Evolutionary conservation across 2,329 filamentous ascomycete species (phyloP).

Genomic region (Lomentospora prolificans): DNA sequence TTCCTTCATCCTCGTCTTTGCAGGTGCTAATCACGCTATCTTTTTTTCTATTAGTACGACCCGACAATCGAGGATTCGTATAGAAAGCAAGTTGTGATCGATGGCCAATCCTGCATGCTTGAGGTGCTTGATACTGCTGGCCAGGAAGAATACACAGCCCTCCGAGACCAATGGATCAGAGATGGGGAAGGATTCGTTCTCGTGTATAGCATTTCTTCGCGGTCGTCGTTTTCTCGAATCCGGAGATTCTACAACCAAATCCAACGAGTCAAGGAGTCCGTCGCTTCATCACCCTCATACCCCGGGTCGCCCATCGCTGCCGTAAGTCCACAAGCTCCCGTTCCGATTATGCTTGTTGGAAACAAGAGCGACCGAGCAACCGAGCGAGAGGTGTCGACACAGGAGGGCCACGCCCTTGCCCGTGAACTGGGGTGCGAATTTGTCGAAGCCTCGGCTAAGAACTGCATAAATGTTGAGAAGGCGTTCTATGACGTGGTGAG

Average conservation of each 20-base stretch:
- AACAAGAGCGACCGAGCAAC: constrained; percentile 98
- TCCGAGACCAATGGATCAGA: constrained; percentile 96
- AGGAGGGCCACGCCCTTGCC: constrained; percentile 86
- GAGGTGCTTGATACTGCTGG: constrained; percentile 95
- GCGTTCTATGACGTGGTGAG: constrained; percentile 96
- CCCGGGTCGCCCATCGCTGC: constrained; percentile 62
- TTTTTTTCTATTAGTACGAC: constrained; percentile 51
- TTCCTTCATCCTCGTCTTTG: neutral
- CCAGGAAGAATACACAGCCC: constrained; percentile 95
- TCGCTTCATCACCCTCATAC: constrained; percentile 65
- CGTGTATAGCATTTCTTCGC: constrained; percentile 96
- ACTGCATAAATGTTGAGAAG: constrained; percentile 97
- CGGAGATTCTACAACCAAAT: constrained; percentile 95
- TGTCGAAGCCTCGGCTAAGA: constrained; percentile 93
- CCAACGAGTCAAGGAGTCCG: constrained; percentile 90
- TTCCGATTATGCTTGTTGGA: constrained; percentile 95
- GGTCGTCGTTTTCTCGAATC: constrained; percentile 90
- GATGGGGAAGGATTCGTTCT: constrained; percentile 96
- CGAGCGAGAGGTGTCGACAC: constrained; percentile 90
- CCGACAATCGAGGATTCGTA: constrained; percentile 85
- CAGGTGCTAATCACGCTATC: constrained; percentile 2
- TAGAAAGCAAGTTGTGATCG: constrained; percentile 85
- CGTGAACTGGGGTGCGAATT: constrained; percentile 93
- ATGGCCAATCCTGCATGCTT: constrained; percentile 91
- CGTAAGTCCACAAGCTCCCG: constrained; percentile 51